These are phyloP conservation scores for Penicillium sp. DNA, from an alignment of 2,329 filamentous ascomycete genomes.

Conservation along the genomic window DNA sequence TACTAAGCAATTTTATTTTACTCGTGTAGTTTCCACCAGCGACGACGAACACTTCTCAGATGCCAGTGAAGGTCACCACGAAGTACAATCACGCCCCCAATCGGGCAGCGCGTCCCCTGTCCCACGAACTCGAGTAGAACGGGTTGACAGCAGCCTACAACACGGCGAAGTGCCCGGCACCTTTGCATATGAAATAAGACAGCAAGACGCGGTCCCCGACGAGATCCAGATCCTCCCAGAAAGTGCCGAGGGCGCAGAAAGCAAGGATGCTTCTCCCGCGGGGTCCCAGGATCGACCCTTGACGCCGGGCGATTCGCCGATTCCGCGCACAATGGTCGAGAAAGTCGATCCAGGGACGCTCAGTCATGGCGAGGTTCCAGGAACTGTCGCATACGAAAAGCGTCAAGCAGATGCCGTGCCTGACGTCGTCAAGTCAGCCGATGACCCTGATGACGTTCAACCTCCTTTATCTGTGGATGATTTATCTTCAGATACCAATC, in stretches of 20 bases:
- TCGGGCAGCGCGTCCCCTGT: constrained; percentile 51
- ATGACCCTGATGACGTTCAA: constrained; percentile 37
- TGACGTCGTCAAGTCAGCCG: constrained; percentile 52
- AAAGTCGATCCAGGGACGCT: constrained; percentile 55
- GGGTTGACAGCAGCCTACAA: constrained; percentile 55
- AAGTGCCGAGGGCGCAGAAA: constrained; percentile 35
- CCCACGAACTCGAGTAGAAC: constrained; percentile 60
- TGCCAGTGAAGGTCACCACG: constrained; percentile 54
- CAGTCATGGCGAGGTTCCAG: constrained; percentile 59
- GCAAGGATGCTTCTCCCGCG: constrained; percentile 41
- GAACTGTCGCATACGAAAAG: constrained; percentile 55
- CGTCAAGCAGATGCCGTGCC: constrained; percentile 57
- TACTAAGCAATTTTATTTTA: background rate
- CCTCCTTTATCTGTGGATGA: constrained; percentile 15
- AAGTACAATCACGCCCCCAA: constrained; percentile 32
- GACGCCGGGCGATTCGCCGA: constrained; percentile 50
- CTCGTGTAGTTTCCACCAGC: constrained; percentile 46
- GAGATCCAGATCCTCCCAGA: constrained; percentile 57
- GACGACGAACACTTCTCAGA: constrained; percentile 63
- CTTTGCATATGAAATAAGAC: constrained; percentile 54
- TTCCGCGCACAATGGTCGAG: constrained; percentile 59
- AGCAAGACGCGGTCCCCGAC: constrained; percentile 59
- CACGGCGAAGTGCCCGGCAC: constrained; percentile 62
- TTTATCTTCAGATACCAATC: constrained; percentile 19
- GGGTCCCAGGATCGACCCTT: constrained; percentile 43